phyloP scores from a whole-genome alignment of 345 rosid species.

The Eucalyptus regnans region DNA sequence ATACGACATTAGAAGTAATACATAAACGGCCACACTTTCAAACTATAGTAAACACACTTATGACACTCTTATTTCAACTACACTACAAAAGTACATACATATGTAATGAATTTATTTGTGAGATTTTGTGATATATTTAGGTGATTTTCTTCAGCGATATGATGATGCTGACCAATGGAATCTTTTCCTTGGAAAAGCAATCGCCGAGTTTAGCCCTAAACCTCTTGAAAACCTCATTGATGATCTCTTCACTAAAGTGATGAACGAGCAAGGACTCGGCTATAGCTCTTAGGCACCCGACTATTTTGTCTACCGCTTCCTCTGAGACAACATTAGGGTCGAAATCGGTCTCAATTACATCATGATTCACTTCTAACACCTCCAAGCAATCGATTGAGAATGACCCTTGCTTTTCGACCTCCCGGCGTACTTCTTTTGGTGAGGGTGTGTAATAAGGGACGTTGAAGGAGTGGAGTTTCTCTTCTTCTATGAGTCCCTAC shows the following conservation, averaged over 20 bases:
- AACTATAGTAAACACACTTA: background rate
- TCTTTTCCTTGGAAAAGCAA: background rate
- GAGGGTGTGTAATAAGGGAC: conserved; percentile 42
- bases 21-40: background rate
- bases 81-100: background rate
- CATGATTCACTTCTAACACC: conserved; percentile 22
- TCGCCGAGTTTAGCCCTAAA: background rate
- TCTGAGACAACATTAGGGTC: background rate
- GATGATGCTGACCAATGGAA: background rate
- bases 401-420: conserved; percentile 26
- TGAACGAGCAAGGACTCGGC: conserved; percentile 31
- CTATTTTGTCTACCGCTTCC: conserved; percentile 16
- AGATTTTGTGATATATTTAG: background rate
- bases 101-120: background rate
- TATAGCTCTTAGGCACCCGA: conserved; percentile 33
- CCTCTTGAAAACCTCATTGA: conserved; percentile 9
- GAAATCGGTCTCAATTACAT: background rate
- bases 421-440: conserved; percentile 20
- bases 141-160: background rate
- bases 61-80: background rate
- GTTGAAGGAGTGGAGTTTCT: conserved; percentile 30
- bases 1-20: background rate
- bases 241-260: conserved; percentile 25
- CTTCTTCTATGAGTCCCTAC: conserved; percentile 39
- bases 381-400: conserved; percentile 18